Conservation (phyloP, 495 filamentous ascomycete genomes). For the Massariosphaeria phaeospora region DNA sequence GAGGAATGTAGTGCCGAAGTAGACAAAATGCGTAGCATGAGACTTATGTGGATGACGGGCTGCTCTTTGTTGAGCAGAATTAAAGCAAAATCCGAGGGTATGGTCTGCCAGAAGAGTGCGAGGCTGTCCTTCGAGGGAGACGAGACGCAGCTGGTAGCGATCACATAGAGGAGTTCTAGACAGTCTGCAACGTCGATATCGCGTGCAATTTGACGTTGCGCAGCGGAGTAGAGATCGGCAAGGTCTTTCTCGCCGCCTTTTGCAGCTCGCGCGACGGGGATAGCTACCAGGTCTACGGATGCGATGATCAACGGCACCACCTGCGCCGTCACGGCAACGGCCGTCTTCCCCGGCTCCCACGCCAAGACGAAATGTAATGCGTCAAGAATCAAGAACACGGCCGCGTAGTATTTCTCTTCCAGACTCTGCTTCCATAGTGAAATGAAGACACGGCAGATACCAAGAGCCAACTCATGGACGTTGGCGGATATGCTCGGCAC, state of each 20-base stretch:
- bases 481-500: slow-evolving; percentile 34
- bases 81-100: slow-evolving; percentile 59
- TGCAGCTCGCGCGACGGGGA: slow-evolving; percentile 29
- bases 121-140: slow-evolving; percentile 42
- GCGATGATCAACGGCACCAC: slow-evolving; percentile 47
- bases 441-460: slow-evolving; percentile 51
- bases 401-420: slow-evolving; percentile 54
- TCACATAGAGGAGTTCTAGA: slow-evolving; percentile 53
- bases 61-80: slow-evolving; percentile 54
- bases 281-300: slow-evolving; percentile 37
- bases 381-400: slow-evolving; percentile 56
- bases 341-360: slow-evolving; percentile 45
- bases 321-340: slow-evolving; percentile 48
- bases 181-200: slow-evolving; percentile 55
- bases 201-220: slow-evolving; percentile 44
- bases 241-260: slow-evolving; percentile 36
- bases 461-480: slow-evolving; percentile 47
- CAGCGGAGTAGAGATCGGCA: slow-evolving; percentile 52
- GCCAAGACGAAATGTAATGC: slow-evolving; percentile 52
- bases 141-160: slow-evolving; percentile 50
- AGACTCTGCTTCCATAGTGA: slow-evolving; percentile 60
- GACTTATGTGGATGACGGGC: slow-evolving; percentile 53
- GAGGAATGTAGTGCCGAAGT: slow-evolving; percentile 54
- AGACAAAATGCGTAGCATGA: slow-evolving; percentile 53
- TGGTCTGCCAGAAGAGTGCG: slow-evolving; percentile 54